Evolutionary conservation across 768 basidiomycete species (phyloP), one percentile per base, ranked within the genome.

Genomic region (Grammothele lineata): DNA sequence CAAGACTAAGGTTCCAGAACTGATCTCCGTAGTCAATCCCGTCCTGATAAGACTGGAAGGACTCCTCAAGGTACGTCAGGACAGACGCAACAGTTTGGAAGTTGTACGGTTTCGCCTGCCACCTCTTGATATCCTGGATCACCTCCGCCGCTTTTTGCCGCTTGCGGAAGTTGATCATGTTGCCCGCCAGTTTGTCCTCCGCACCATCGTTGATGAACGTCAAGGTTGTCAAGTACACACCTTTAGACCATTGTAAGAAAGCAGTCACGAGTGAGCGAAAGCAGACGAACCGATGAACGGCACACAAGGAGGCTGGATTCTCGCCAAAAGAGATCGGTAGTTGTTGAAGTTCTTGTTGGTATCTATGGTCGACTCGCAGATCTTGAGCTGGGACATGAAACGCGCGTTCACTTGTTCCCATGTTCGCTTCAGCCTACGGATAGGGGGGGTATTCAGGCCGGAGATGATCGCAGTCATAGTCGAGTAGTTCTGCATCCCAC

Each of bases 121-220:
- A 97, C 23, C 91, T 85, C 63, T 96, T 90, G 64, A 99, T 97
- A 64, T 97, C 93, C 53, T 85, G 83, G 57, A 99, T 92, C 57
- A 98, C 89, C 62, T 96, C 94, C n/a, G 93, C 92, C 0, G 92
- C 85, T 67, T 90, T 90, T 58, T 91, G 85, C 15, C 95, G 87
- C 67, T 99, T 99, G 61, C 85, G 81, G 71, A 98, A 98, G 70
- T 98, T 97, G 68, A 98, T 84, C 53, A 95, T 71, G 46, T 79
- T 77, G 7, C 81, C 86, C 15, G 77, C 76, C 9, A 96, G 72
- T 56, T 75, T 81, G 70, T 98, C 91, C 41, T 87, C 85, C 60
- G 91, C 92, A 8, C 95, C 96, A 57, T 97, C 96, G 67, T 96
- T 92, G 62, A 96, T 95, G 67, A 98, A 97, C n/a, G 93, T 94